These are phyloP conservation scores for Castanea mollissima DNA, from an alignment of 306 rosid genomes.

Conservation along the genomic window DNA sequence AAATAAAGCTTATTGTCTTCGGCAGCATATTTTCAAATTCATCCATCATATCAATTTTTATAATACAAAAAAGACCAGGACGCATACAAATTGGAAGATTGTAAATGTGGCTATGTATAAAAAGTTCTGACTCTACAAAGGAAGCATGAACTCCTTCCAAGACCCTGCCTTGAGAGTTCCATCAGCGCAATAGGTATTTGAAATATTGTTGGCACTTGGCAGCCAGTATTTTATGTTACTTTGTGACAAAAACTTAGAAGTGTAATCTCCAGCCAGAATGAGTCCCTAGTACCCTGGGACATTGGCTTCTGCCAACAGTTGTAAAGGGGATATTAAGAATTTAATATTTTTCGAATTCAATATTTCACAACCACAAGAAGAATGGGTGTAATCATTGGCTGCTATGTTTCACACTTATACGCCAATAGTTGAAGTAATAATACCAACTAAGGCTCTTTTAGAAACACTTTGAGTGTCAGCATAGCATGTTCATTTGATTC, in stretches of 20 bases:
- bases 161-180: slow-evolving; percentile 41
- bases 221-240: background rate
- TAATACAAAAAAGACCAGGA: slow-evolving; percentile 38
- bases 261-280: background rate
- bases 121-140: slow-evolving; percentile 66
- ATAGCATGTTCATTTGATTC: background rate
- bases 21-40: too few species aligned
- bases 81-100: slow-evolving; percentile 60
- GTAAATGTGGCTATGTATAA: slow-evolving; percentile 49
- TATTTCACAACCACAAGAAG: background rate
- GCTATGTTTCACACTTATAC: background rate
- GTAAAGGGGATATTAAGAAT: background rate
- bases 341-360: background rate
- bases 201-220: background rate
- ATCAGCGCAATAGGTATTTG: background rate
- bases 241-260: background rate
- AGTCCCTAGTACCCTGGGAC: too few species aligned
- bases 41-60: too few species aligned
- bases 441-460: background rate
- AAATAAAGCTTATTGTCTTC: too few species aligned
- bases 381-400: background rate
- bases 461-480: background rate
- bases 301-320: too few species aligned
- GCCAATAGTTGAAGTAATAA: background rate
- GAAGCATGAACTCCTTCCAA: slow-evolving; percentile 77